phyloP scores from a whole-genome alignment of 129 eudicot species.

The Lonicera japonica region DNA sequence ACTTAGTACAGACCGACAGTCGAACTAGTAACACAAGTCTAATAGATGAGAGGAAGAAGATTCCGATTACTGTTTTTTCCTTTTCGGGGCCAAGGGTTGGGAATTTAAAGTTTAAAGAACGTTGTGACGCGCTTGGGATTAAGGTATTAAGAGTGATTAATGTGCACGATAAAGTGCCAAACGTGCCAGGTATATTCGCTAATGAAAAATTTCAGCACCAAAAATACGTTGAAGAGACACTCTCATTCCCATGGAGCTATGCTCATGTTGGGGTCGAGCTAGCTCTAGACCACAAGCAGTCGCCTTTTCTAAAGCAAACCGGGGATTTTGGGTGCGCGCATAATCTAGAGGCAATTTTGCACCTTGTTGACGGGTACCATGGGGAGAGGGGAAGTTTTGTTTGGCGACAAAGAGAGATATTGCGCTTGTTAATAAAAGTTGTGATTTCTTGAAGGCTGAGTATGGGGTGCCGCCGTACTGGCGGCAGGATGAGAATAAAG shows the following conservation, averaged over 20 bases:
- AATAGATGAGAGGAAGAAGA: slow-evolving; percentile 7
- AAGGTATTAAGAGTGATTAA: slow-evolving; percentile 46
- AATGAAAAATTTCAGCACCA: slow-evolving; percentile 63
- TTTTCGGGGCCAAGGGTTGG: slow-evolving; percentile 61
- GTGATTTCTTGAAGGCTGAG: slow-evolving; percentile 53
- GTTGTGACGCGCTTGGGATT: slow-evolving; percentile 49
- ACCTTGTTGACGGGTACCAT: slow-evolving; percentile 58
- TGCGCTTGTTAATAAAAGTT: slow-evolving; percentile 65
- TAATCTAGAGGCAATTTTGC: slow-evolving; percentile 63
- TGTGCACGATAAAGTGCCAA: slow-evolving; percentile 66
- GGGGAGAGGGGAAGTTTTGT: slow-evolving; percentile 29
- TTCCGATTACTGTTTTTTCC: slow-evolving; percentile 49
- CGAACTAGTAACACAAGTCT: background rate
- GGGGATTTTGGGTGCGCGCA: slow-evolving; percentile 43
- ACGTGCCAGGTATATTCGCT: slow-evolving; percentile 63
- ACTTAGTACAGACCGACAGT: slow-evolving; percentile 23
- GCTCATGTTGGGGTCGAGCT: slow-evolving; percentile 71
- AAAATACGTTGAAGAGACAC: slow-evolving; percentile 50
- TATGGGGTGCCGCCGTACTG: slow-evolving; percentile 67
- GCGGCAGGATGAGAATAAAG: slow-evolving; percentile 77
- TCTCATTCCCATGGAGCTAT: slow-evolving; percentile 70
- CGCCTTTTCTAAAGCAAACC: slow-evolving; percentile 46
- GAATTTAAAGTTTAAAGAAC: slow-evolving; percentile 60
- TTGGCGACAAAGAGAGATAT: slow-evolving; percentile 46
- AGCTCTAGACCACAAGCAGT: slow-evolving; percentile 42